Evolutionary conservation across 2,329 filamentous ascomycete genomes (phyloP).

Genomic region (Cladosporium velox): DNA sequence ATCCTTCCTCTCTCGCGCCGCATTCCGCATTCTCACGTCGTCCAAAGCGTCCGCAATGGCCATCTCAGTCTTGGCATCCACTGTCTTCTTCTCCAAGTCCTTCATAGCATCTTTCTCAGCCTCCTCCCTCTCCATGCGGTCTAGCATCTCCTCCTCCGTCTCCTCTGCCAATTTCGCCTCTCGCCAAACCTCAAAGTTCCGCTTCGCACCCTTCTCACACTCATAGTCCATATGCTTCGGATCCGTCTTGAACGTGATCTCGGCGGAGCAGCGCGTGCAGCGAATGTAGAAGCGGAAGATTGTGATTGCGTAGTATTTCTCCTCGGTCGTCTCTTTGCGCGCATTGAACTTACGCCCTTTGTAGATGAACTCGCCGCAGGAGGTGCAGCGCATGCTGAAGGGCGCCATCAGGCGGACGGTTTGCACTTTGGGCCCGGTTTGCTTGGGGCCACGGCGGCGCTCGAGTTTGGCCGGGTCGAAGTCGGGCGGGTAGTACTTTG

Average conservation of each 20-base stretch:
- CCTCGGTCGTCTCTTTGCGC: constrained; percentile 86
- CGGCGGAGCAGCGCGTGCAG: constrained; percentile 80
- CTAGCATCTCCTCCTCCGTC: constrained; percentile 82
- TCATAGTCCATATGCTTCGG: constrained; percentile 93
- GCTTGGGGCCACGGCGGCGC: constrained; percentile 65
- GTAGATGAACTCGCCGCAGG: constrained; percentile 80
- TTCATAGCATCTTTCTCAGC: constrained; percentile 90
- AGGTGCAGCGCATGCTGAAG: constrained; percentile 74
- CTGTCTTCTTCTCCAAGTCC: constrained; percentile 88
- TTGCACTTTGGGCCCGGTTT: constrained; percentile 75
- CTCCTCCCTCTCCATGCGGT: constrained; percentile 77
- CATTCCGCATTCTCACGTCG: constrained; percentile 90
- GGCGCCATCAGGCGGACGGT: constrained; percentile 90
- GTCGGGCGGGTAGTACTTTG: constrained; percentile 69
- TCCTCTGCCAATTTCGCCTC: constrained; percentile 68
- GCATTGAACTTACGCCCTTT: constrained; percentile 95
- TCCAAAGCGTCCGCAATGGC: constrained; percentile 93
- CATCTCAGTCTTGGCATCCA: constrained; percentile 94
- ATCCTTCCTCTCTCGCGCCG: constrained; percentile 75
- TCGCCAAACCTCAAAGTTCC: constrained; percentile 93
- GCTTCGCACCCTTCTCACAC: constrained; percentile 77
- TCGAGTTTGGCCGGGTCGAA: constrained; percentile 86
- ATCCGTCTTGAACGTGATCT: constrained; percentile 93
- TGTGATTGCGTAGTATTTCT: constrained; percentile 84
- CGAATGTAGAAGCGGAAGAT: constrained; percentile 83